phyloP scores from a whole-genome alignment of 192 early-diverging fungal species.

The Kappamyces sp. region DNA sequence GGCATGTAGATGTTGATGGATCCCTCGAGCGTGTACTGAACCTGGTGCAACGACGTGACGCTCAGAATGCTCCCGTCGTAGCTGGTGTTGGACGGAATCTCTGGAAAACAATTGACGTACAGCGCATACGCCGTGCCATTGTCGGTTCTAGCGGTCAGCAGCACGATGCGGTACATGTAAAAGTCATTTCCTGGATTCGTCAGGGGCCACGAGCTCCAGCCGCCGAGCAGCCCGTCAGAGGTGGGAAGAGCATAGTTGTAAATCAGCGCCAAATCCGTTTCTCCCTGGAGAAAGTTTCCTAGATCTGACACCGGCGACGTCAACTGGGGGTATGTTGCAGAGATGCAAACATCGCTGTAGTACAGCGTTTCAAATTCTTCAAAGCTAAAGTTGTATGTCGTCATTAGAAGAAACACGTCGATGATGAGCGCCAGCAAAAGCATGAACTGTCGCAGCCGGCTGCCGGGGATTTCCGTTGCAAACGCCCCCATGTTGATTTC shows the following conservation, averaged over 20 bases:
- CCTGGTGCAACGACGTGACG: no score
- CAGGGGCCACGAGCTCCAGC: conserved; percentile 14
- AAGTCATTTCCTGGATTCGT: not conserved
- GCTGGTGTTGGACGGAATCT: no score
- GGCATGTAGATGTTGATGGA: no score
- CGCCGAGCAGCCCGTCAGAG: conserved; percentile 7
- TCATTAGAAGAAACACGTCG: not conserved
- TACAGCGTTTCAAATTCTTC: not conserved
- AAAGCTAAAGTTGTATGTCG: conserved; percentile 7
- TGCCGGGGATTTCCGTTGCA: not conserved
- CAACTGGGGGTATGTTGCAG: conserved; percentile 6
- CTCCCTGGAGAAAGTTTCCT: conserved; percentile 13
- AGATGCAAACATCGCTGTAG: not conserved
- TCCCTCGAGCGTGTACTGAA: no score
- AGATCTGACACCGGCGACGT: not conserved
- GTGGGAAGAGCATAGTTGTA: conserved; percentile 11
- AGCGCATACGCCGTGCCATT: conserved; percentile 5
- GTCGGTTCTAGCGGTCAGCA: no score
- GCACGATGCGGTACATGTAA: conserved; percentile 1
- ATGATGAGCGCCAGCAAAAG: conserved; percentile 3
- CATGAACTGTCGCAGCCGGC: not conserved
- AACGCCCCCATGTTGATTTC: not conserved
- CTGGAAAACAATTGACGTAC: conserved; percentile 11
- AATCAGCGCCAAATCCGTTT: conserved; percentile 8
- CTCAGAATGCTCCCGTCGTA: no score